Percentiles rank a stretch among this genome's conserved stretches.
Evolutionary conservation across 129 eudicot species (phyloP).

Genomic region (Apium graveolens): DNA sequence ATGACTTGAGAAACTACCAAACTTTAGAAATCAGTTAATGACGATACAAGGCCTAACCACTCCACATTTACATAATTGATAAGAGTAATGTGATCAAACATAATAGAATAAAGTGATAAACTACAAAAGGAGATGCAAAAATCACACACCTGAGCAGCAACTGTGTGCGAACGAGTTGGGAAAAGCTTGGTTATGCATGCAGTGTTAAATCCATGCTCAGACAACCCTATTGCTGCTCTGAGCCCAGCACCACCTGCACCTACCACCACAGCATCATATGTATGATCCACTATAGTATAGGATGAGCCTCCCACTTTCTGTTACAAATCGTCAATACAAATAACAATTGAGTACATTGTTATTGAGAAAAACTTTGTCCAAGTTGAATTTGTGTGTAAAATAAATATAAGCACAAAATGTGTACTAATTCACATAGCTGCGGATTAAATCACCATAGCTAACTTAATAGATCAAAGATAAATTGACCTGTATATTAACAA

Average conservation of each 20-base stretch:
- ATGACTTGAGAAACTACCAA: not conserved
- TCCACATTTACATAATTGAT: not conserved
- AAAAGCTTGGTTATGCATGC: conserved; percentile 98
- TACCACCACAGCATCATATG: conserved; percentile 95
- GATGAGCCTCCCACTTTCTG: conserved; percentile 56
- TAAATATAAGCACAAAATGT: not conserved
- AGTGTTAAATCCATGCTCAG: conserved; percentile 96
- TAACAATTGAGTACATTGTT: conserved; percentile 1
- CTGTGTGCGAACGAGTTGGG: conserved; percentile 97
- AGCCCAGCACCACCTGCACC: conserved; percentile 99
- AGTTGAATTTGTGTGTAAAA: not conserved
- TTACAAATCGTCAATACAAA: conserved; percentile 9
- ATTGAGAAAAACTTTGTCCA: not conserved
- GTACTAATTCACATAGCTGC: not conserved
- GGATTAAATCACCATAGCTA: not conserved
- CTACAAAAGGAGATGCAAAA: not conserved
- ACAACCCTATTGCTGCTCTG: conserved; percentile 91
- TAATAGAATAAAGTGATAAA: not conserved
- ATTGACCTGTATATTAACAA: not conserved
- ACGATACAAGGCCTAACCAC: not conserved
- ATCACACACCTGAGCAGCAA: conserved; percentile 84
- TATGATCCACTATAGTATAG: conserved; percentile 90
- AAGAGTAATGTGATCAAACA: not conserved
- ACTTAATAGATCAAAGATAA: not conserved
- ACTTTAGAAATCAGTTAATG: not conserved